phyloP scores from a whole-genome alignment of 108 stramenopile genomes.

The Nitzschia sp. region DNA sequence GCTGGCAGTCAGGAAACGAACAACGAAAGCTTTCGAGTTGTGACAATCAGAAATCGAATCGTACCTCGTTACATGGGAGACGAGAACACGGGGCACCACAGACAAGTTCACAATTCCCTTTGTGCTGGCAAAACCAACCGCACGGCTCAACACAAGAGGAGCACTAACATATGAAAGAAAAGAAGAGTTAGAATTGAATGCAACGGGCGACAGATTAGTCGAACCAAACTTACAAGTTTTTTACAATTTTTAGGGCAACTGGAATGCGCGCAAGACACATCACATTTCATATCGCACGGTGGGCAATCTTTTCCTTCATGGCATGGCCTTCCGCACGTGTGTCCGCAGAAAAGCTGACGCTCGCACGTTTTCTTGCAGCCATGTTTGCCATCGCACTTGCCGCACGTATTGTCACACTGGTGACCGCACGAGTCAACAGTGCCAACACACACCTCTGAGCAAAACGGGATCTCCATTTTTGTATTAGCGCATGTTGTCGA shows the following conservation, averaged over 20 bases:
- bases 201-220: neutral
- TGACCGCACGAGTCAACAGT: neutral
- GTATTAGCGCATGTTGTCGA: constrained; percentile 48
- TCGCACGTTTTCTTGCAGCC: constrained; percentile 43
- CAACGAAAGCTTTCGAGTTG: too few relatives aligned
- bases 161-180: too few relatives aligned
- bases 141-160: constrained; percentile 15
- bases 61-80: constrained; percentile 32
- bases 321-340: constrained; percentile 32
- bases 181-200: too few relatives aligned
- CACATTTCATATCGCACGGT: constrained; percentile 33
- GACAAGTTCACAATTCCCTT: constrained; percentile 40
- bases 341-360: constrained; percentile 45
- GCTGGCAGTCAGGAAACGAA: too few relatives aligned
- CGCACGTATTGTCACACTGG: constrained; percentile 21
- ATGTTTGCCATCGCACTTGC: constrained; percentile 29
- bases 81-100: constrained; percentile 52
- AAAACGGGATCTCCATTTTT: constrained; percentile 21
- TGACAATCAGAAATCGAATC: too few relatives aligned
- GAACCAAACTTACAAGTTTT: neutral
- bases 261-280: constrained; percentile 41
- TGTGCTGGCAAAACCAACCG: constrained; percentile 52
- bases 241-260: neutral
- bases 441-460: neutral
- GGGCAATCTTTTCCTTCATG: constrained; percentile 32